Evolutionary conservation across 345 rosid species (phyloP).

Genomic region (Cardamine occulta): DNA sequence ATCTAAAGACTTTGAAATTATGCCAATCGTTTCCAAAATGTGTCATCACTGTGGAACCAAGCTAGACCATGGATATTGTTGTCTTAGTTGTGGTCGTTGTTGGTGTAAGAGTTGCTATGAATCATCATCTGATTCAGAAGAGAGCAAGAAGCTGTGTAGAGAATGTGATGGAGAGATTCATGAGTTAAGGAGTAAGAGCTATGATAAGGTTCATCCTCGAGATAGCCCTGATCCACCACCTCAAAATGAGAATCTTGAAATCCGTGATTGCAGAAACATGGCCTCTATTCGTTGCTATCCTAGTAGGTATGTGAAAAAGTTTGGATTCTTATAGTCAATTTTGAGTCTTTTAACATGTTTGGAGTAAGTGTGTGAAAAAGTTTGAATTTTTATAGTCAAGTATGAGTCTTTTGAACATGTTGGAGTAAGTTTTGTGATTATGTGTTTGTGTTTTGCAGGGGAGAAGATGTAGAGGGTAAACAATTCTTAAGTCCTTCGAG

Average conservation of each 20-base stretch:
- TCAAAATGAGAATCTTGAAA: slow-evolving; percentile 51
- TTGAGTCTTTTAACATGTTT: background rate
- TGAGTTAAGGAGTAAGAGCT: slow-evolving; percentile 53
- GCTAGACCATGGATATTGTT: slow-evolving; percentile 49
- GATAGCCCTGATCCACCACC: slow-evolving; percentile 74
- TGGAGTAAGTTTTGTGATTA: slow-evolving; percentile 13
- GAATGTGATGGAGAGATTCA: slow-evolving; percentile 54
- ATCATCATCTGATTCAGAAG: slow-evolving; percentile 21
- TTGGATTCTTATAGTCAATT: background rate
- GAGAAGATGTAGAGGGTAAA: slow-evolving; percentile 81
- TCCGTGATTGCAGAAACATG: slow-evolving; percentile 57
- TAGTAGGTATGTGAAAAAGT: slow-evolving; percentile 59
- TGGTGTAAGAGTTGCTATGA: slow-evolving; percentile 58
- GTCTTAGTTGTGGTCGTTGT: slow-evolving; percentile 67
- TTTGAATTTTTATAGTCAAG: background rate
- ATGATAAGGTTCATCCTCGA: slow-evolving; percentile 82
- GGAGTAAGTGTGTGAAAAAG: background rate
- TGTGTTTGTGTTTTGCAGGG: slow-evolving; percentile 50
- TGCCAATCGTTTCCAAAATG: slow-evolving; percentile 54
- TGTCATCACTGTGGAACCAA: slow-evolving; percentile 58
- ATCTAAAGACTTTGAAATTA: slow-evolving; percentile 43
- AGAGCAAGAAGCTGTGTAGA: slow-evolving; percentile 57
- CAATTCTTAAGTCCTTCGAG: slow-evolving; percentile 64
- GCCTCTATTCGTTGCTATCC: slow-evolving; percentile 57
- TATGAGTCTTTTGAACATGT: background rate